A percentile compares a stretch with the other conserved stretches of the same genome.
These are phyloP conservation scores for Boletus tomentosulus DNA, from an alignment of 768 basidiomycete species.

Conservation along the genomic window DNA sequence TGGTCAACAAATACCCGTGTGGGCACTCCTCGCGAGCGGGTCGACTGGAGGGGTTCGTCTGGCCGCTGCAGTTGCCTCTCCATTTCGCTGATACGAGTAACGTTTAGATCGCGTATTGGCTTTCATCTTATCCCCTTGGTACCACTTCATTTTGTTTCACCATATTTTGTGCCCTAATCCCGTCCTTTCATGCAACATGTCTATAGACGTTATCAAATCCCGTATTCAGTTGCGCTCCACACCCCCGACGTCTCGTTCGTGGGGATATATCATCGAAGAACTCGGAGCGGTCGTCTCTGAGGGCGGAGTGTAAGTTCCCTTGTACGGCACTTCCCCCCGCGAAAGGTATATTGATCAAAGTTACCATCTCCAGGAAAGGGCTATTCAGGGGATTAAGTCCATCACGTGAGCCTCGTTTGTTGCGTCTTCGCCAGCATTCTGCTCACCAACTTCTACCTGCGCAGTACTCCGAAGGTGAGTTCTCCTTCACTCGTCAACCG, in stretches of 20 bases:
- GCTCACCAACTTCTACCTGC: neutral
- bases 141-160: slow-evolving; percentile 1
- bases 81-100: neutral
- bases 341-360: neutral
- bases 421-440: neutral
- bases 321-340: neutral
- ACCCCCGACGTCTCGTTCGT: slow-evolving; percentile 71
- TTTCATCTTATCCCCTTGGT: slow-evolving; percentile 89
- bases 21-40: slow-evolving; percentile 81
- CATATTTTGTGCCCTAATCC: neutral
- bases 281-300: slow-evolving; percentile 63
- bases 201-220: slow-evolving; percentile 83
- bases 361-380: slow-evolving; percentile 37
- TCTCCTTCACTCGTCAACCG: neutral
- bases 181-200: neutral
- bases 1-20: slow-evolving; percentile 70
- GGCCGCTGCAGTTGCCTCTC: neutral
- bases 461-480: slow-evolving; percentile 61
- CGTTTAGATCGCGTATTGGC: slow-evolving; percentile 56
- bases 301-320: slow-evolving; percentile 60
- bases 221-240: slow-evolving; percentile 74
- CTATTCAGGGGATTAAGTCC: slow-evolving; percentile 74
- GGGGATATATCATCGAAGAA: slow-evolving; percentile 73
- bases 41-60: slow-evolving; percentile 73
- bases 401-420: slow-evolving; percentile 47